These are phyloP conservation scores for Musa balbisiana DNA, from an alignment of 202 grass and related monocot genomes.

Conservation along the genomic window DNA sequence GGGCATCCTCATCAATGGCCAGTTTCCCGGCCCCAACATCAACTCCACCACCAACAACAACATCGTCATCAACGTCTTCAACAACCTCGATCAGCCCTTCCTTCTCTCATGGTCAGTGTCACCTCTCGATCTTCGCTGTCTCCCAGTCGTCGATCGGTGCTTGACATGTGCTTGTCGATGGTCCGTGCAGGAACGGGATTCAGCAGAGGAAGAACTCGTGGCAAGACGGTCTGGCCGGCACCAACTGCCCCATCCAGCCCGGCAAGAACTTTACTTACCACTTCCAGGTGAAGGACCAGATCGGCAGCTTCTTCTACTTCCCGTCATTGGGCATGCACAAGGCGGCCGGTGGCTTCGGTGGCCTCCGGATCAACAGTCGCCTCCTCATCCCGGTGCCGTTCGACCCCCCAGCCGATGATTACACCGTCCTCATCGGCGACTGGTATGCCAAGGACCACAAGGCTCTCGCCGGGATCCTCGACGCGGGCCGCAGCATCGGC, in stretches of 20 bases:
- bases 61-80: constrained; percentile 5
- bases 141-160: background rate
- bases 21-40: constrained; percentile 14
- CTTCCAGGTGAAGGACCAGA: constrained; percentile 91
- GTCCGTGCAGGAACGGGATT: constrained; percentile 45
- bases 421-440: constrained; percentile 44
- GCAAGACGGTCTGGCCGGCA: constrained; percentile 64
- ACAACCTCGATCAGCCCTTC: constrained; percentile 5
- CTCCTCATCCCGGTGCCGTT: constrained; percentile 73
- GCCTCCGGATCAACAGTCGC: constrained; percentile 71
- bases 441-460: constrained; percentile 82
- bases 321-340: constrained; percentile 68
- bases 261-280: constrained; percentile 74
- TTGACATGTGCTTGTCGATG: background rate
- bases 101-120: background rate
- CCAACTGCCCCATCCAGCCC: constrained; percentile 64
- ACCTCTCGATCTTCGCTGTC: background rate
- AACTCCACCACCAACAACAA: constrained; percentile 9
- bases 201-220: constrained; percentile 92
- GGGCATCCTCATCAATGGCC: constrained; percentile 6
- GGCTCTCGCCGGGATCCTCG: constrained; percentile 43
- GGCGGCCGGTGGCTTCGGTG: constrained; percentile 56
- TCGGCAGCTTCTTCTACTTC: constrained; percentile 89
- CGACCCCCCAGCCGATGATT: constrained; percentile 52
- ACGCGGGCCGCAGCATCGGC: constrained; percentile 47